These are phyloP conservation scores for Isabelozyma pseudorhagii DNA, from an alignment of 805 yeast genomes.

Conservation along the genomic window DNA sequence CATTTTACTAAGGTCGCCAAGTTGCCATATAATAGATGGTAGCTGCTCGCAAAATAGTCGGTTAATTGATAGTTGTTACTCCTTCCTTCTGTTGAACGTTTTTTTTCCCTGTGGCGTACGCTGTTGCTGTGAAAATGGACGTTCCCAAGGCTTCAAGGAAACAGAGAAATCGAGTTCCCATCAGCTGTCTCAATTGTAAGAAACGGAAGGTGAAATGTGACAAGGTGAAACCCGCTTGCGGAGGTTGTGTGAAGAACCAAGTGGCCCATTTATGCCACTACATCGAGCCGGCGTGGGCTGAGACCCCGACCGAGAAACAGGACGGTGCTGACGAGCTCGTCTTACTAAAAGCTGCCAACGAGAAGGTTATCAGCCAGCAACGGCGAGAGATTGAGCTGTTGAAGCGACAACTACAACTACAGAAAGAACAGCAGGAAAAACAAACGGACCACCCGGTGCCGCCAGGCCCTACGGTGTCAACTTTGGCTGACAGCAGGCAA, in stretches of 20 bases:
- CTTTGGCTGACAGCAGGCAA: background rate
- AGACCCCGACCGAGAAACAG: background rate
- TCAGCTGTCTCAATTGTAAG: conserved; percentile 39
- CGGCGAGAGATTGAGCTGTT: conserved; percentile 30
- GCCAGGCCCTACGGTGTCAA: too few species aligned
- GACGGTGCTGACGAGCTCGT: conserved; percentile 11
- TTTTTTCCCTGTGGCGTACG: background rate
- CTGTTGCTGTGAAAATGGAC: background rate
- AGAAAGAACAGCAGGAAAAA: too few species aligned
- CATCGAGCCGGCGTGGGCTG: conserved; percentile 38
- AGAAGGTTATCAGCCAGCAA: conserved; percentile 21
- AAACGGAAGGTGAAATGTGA: conserved; percentile 44
- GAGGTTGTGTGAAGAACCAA: conserved; percentile 39
- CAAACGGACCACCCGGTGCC: too few species aligned
- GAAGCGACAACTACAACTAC: conserved; percentile 13
- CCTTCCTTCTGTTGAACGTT: background rate
- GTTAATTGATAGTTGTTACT: background rate
- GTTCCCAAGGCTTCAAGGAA: background rate
- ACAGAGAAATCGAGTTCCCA: conserved; percentile 35
- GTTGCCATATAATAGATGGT: background rate
- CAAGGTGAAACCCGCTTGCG: conserved; percentile 37
- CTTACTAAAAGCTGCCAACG: conserved; percentile 13
- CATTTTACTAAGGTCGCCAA: background rate
- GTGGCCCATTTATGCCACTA: conserved; percentile 40
- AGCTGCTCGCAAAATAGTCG: background rate